Evolutionary conservation across 1,284 basidiomycete species (phyloP).

Genomic region (Malassezia psittaci): DNA sequence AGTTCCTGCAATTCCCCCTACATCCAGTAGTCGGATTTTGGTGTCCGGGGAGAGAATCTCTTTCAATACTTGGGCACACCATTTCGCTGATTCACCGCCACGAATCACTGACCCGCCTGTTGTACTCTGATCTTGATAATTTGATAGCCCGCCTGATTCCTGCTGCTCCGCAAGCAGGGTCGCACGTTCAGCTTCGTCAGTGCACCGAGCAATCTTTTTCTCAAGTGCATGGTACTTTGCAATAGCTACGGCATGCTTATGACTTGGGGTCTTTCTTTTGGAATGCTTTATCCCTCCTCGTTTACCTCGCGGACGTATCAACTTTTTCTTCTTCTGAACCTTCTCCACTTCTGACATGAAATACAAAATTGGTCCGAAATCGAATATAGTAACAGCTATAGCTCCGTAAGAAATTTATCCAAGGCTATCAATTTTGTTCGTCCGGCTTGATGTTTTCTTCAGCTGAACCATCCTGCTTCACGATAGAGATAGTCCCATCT

Average conservation of each 20-base stretch:
- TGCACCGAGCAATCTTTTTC: conserved; percentile 39
- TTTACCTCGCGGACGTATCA: conserved; percentile 38
- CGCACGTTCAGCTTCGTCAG: conserved; percentile 20
- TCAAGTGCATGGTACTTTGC: conserved; percentile 37
- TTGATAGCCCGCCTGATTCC: conserved; percentile 32
- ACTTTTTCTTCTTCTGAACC: background rate
- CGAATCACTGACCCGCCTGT: conserved; percentile 20
- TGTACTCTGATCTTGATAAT: conserved; percentile 38
- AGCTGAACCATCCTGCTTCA: conserved; percentile 30
- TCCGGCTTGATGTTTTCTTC: conserved; percentile 19
- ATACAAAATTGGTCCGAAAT: background rate
- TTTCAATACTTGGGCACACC: conserved; percentile 31
- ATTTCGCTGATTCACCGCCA: conserved; percentile 33
- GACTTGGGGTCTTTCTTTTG: conserved; percentile 11
- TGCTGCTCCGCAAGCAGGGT: conserved; percentile 25
- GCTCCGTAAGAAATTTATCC: no score
- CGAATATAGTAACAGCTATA: no score
- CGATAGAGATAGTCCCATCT: conserved; percentile 35
- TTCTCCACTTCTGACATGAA: background rate
- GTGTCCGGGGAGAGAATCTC: conserved; percentile 7
- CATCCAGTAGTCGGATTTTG: conserved; percentile 45
- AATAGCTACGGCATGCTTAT: conserved; percentile 29
- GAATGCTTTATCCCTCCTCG: conserved; percentile 39
- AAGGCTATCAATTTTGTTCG: background rate
- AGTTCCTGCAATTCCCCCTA: conserved; percentile 49